phyloP scores from a whole-genome alignment of 129 eudicot species.

The Glebionis coronaria region DNA sequence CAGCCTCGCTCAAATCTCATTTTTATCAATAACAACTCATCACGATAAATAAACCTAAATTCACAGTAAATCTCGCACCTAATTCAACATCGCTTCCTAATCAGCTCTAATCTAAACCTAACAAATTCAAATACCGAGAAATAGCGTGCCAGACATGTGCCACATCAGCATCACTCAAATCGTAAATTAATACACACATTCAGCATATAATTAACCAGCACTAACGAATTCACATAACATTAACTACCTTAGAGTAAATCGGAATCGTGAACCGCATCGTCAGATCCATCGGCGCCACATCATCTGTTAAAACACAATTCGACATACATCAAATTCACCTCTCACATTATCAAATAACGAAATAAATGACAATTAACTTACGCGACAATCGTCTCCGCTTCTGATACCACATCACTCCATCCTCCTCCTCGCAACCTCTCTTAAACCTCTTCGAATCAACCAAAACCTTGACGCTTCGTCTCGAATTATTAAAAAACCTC shows the following conservation, averaged over 20 bases:
- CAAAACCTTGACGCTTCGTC: constrained; percentile 20
- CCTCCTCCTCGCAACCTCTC: constrained; percentile 20
- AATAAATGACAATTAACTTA: not conserved
- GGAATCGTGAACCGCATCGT: too few species aligned
- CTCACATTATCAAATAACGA: constrained; percentile 21
- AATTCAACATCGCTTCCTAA: not conserved
- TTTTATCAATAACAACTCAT: too few species aligned
- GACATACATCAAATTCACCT: not conserved
- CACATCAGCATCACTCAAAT: too few species aligned
- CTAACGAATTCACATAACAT: not conserved
- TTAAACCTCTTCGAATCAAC: constrained; percentile 21
- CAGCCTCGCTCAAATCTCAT: too few species aligned
- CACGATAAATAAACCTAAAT: not conserved
- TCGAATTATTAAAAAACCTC: constrained; percentile 33
- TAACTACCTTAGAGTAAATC: too few species aligned
- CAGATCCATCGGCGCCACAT: too few species aligned
- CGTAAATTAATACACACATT: too few species aligned
- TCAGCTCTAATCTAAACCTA: not conserved
- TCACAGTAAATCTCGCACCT: not conserved
- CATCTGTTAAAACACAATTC: too few species aligned
- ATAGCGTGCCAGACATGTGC: too few species aligned
- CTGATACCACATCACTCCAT: constrained; percentile 36
- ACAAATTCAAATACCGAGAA: too few species aligned
- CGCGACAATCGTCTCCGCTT: constrained; percentile 39
- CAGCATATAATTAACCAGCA: not conserved